Conservation (phyloP, 192 early-diverging fungal genomes). For the Spizellomyces punctatus region DNA sequence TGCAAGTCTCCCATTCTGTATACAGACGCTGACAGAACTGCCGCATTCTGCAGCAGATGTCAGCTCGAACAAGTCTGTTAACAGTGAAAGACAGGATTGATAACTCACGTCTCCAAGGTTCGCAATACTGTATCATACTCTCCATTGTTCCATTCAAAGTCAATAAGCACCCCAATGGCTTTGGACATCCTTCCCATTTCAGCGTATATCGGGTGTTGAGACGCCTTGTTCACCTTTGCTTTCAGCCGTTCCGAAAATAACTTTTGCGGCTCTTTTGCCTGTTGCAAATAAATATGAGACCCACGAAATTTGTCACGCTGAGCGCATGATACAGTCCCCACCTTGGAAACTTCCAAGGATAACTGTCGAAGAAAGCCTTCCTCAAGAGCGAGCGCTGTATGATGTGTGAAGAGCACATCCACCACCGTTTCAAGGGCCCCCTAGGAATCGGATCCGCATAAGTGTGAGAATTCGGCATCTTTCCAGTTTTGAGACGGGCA, state of each 20-base stretch:
- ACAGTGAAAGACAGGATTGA: too few species aligned
- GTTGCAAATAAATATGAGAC: too few species aligned
- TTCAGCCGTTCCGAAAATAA: background rate
- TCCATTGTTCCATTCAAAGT: background rate
- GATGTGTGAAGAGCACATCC: too few species aligned
- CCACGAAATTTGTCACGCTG: too few species aligned
- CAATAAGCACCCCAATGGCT: conserved; percentile 2
- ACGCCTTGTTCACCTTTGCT: conserved; percentile 7
- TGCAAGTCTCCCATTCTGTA: background rate
- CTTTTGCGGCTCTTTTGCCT: background rate
- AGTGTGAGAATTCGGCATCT: background rate
- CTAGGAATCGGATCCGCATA: background rate
- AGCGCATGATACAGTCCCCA: too few species aligned
- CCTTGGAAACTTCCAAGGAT: too few species aligned
- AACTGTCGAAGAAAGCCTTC: too few species aligned
- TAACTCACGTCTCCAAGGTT: background rate
- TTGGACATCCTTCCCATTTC: conserved; percentile 11
- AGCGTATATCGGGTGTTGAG: conserved; percentile 11
- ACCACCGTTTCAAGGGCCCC: too few species aligned
- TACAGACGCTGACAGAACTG: background rate
- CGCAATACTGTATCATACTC: background rate
- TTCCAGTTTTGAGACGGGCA: background rate
- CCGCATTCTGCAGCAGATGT: background rate
- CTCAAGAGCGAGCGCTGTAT: too few species aligned
- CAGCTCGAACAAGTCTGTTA: background rate